A percentile compares a stretch with the other conserved stretches of the same genome.
Conservation (phyloP, 139 green algal species). For the Parachlorella kessleri region DNA sequence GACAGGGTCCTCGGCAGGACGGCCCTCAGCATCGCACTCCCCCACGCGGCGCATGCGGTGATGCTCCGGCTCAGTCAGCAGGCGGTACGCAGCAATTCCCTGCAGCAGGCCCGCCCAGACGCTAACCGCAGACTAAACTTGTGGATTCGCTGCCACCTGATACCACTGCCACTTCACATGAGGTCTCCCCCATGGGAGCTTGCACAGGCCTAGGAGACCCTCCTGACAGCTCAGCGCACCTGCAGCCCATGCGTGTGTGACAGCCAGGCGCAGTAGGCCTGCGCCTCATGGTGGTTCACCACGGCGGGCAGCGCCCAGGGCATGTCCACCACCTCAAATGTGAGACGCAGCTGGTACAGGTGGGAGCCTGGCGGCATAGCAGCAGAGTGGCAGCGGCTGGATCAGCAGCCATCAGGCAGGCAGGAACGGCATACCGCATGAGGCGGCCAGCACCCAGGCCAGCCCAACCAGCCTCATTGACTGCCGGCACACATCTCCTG, state of each 20-base stretch:
- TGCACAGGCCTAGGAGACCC: too few relatives aligned
- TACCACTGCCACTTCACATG: too few relatives aligned
- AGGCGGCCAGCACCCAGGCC: background rate
- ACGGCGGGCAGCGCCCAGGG: slow-evolving; percentile 68
- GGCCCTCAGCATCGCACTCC: slow-evolving; percentile 15
- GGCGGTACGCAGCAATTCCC: slow-evolving; percentile 55
- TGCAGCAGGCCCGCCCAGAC: background rate
- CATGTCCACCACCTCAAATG: slow-evolving; percentile 73
- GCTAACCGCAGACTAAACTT: background rate
- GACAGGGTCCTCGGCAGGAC: slow-evolving; percentile 26
- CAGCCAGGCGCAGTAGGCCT: slow-evolving; percentile 71
- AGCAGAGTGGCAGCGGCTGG: background rate
- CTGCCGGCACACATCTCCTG: too few relatives aligned
- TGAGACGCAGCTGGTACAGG: slow-evolving; percentile 70
- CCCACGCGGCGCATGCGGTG: slow-evolving; percentile 45
- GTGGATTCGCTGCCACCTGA: too few relatives aligned
- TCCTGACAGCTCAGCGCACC: too few relatives aligned
- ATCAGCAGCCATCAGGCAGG: background rate
- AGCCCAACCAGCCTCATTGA: too few relatives aligned
- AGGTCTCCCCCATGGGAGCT: too few relatives aligned
- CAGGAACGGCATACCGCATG: background rate
- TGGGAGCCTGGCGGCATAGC: slow-evolving; percentile 39
- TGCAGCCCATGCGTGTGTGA: slow-evolving; percentile 37
- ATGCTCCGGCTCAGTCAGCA: slow-evolving; percentile 75
- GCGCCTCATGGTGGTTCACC: slow-evolving; percentile 77